These are phyloP conservation scores for Ganoderma lingzhi DNA, from an alignment of 1,284 basidiomycete species.

Conservation along the genomic window DNA sequence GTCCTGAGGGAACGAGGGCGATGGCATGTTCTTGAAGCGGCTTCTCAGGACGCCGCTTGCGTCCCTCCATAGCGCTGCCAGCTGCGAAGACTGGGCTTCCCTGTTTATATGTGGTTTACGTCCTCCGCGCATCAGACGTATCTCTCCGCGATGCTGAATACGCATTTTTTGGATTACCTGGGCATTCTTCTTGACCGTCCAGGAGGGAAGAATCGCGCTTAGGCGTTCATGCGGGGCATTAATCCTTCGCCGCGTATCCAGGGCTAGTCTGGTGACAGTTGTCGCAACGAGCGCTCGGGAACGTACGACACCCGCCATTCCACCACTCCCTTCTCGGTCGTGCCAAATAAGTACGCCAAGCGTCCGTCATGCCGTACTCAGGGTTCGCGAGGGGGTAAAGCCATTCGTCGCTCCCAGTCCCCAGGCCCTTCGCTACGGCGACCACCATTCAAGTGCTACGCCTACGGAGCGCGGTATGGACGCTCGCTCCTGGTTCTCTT, in stretches of 20 bases:
- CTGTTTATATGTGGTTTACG: background rate
- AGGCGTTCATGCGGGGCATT: background rate
- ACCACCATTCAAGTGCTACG: background rate
- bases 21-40: constrained; percentile 2
- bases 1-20: constrained; percentile 15
- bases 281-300: background rate
- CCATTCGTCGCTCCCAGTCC: constrained; percentile 1
- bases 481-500: background rate
- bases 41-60: constrained; percentile 21
- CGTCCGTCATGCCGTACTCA: constrained; percentile 1
- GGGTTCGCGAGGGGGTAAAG: background rate
- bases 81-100: background rate
- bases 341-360: background rate
- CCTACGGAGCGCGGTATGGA: background rate
- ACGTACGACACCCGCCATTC: background rate
- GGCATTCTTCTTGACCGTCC: background rate
- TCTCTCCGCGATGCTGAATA: background rate
- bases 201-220: background rate
- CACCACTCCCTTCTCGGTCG: background rate
- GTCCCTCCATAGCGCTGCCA: background rate
- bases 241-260: background rate
- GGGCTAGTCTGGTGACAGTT: background rate
- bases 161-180: background rate
- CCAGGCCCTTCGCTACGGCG: background rate
- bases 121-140: background rate